Conservation (phyloP, 2,329 filamentous ascomycete genomes). For the Coniochaeta sp. region DNA sequence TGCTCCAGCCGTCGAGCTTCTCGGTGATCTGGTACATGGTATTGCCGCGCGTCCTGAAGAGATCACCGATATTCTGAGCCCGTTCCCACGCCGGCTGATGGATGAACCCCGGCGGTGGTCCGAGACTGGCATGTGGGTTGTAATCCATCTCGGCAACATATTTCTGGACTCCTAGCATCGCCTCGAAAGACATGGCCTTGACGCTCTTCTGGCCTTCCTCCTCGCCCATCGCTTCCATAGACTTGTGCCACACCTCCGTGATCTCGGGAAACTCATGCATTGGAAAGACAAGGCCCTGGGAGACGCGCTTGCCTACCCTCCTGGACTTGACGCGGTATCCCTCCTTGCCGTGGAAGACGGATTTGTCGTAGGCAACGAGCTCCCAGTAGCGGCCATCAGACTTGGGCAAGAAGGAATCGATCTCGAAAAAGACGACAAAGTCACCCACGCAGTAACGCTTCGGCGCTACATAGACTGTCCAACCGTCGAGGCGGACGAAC, state of each 20-base stretch:
- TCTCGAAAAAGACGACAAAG: conserved; percentile 22
- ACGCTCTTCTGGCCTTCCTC: conserved; percentile 9
- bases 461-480: conserved; percentile 14
- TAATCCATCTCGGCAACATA: conserved; percentile 12
- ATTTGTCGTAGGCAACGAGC: conserved; percentile 3
- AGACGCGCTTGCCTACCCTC: conserved; percentile 11
- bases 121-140: conserved; percentile 4
- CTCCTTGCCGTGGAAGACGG: conserved; percentile 6
- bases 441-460: conserved; percentile 12
- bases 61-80: conserved; percentile 16
- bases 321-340: conserved; percentile 16
- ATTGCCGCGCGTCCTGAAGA: conserved; percentile 9
- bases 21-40: conserved; percentile 20
- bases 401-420: conserved; percentile 22
- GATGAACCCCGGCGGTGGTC: conserved; percentile 18
- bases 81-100: conserved; percentile 16
- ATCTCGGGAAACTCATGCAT: conserved; percentile 15
- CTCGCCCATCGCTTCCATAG: conserved; percentile 9
- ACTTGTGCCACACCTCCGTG: conserved; percentile 2
- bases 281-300: conserved; percentile 20
- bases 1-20: conserved; percentile 23
- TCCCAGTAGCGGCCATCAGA: conserved; percentile 14
- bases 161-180: conserved; percentile 19
- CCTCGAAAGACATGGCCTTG: conserved; percentile 15
- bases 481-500: conserved; percentile 17